Evolutionary conservation across 441 rosid species (phyloP).

Genomic region (Corymbia citriodora): DNA sequence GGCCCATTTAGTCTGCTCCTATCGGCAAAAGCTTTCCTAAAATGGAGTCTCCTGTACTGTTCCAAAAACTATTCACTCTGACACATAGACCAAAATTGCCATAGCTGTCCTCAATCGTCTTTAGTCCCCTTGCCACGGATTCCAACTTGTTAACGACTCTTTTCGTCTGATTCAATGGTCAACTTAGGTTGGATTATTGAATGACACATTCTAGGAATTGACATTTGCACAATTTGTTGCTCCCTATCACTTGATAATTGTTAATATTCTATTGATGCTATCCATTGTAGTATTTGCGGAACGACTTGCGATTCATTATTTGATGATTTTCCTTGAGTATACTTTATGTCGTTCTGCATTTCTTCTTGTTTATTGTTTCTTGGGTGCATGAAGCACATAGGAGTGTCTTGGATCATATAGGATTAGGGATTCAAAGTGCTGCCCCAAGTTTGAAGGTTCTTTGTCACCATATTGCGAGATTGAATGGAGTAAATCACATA

Average conservation of each 20-base stretch:
- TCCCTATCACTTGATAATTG: not conserved
- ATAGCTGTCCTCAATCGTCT: no score
- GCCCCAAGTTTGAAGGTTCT: not conserved
- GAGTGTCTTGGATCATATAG: fast-evolving
- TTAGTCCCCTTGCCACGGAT: no score
- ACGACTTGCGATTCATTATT: not conserved
- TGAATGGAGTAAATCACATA: not conserved
- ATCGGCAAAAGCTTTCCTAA: no score
- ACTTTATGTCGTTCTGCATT: not conserved
- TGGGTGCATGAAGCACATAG: not conserved
- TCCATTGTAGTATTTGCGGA: not conserved
- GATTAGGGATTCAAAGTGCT: not conserved
- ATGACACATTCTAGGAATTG: not conserved
- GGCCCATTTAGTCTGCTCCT: no score
- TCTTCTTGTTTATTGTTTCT: not conserved
- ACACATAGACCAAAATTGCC: no score
- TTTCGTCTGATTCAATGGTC: no score
- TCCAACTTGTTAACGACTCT: no score
- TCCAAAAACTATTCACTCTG: no score
- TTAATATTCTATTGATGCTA: not conserved
- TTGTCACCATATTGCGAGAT: not conserved
- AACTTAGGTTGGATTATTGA: not conserved
- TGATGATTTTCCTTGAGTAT: not conserved
- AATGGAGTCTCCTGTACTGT: no score
- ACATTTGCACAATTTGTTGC: not conserved